Percentiles rank a stretch among this genome's conserved stretches.
These are phyloP conservation scores for Ophiocordyceps camponoti-saundersi DNA, from an alignment of 2,329 filamentous ascomycete genomes.

Conservation along the genomic window DNA sequence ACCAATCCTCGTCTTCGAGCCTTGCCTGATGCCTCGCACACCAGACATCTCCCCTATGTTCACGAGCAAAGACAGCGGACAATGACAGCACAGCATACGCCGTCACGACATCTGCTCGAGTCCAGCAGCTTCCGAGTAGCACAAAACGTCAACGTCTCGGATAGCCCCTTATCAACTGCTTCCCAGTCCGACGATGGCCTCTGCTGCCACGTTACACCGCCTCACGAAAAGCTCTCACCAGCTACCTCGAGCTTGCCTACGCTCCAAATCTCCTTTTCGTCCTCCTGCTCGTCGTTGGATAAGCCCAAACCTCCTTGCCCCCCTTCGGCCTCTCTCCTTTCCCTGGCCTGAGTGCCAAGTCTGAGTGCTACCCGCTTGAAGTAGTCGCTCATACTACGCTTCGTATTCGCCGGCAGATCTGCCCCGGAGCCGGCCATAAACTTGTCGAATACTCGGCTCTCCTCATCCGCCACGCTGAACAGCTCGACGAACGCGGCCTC, in stretches of 20 bases:
- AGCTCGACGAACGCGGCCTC: constrained; percentile 87
- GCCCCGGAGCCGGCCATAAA: constrained; percentile 58
- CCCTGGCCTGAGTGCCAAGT: constrained; percentile 70
- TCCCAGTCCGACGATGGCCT: no score
- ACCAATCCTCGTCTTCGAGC: no score
- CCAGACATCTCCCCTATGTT: background rate
- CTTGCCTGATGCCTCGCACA: no score
- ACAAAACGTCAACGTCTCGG: no score
- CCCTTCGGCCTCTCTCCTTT: constrained; percentile 81
- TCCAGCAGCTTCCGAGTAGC: no score
- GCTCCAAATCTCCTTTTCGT: constrained; percentile 91
- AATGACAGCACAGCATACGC: no score
- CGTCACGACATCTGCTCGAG: no score
- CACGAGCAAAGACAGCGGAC: background rate
- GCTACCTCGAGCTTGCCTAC: constrained; percentile 74
- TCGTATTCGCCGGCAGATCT: constrained; percentile 51
- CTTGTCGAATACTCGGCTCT: constrained; percentile 75
- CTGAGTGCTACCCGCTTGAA: constrained; percentile 85
- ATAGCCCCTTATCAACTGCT: no score
- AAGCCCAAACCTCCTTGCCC: constrained; percentile 73
- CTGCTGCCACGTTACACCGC: background rate
- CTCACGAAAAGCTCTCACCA: constrained; percentile 37
- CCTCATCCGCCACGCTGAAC: constrained; percentile 79
- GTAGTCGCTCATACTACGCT: constrained; percentile 89
- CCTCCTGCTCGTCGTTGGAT: constrained; percentile 80